A percentile compares a stretch with the other conserved stretches of the same genome.
Evolutionary conservation across 2,329 filamentous ascomycete species (phyloP).

Genomic region (Penicillium palitans): DNA sequence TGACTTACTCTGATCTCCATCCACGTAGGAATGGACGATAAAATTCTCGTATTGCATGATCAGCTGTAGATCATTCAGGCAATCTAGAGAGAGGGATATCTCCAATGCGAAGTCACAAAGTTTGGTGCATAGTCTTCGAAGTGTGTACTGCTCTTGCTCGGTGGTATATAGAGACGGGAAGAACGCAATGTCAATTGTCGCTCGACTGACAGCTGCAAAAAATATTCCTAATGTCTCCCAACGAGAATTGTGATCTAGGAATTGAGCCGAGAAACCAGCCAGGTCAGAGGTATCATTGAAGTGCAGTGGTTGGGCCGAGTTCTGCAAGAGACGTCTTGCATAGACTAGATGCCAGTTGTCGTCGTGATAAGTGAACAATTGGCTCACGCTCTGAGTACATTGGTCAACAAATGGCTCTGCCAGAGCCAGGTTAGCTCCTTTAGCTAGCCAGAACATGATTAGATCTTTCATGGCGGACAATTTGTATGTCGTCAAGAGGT

Average conservation of each 20-base stretch:
- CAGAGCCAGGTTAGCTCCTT: constrained; percentile 28
- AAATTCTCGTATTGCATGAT: constrained; percentile 51
- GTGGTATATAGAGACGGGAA: constrained; percentile 33
- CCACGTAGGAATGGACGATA: constrained; percentile 47
- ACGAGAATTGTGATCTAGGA: constrained; percentile 31
- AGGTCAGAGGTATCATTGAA: constrained; percentile 19
- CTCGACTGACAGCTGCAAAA: constrained; percentile 37
- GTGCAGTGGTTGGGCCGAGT: constrained; percentile 22
- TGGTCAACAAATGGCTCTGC: constrained; percentile 28
- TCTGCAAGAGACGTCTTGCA: constrained; percentile 24
- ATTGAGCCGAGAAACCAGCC: constrained; percentile 24
- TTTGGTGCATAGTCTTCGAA: constrained; percentile 29
- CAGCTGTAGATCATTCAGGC: constrained; percentile 49
- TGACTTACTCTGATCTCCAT: constrained; percentile 48
- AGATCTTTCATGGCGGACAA: constrained; percentile 29
- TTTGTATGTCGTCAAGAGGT: constrained; percentile 22
- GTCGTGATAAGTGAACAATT: constrained; percentile 25
- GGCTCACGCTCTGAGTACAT: constrained; percentile 25
- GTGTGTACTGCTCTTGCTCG: constrained; percentile 26
- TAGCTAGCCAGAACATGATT: constrained; percentile 27
- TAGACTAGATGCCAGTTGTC: constrained; percentile 28
- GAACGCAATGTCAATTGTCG: constrained; percentile 35
- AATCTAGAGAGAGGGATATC: constrained; percentile 34
- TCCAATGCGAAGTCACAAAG: constrained; percentile 41
- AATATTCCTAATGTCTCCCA: constrained; percentile 46